Evolutionary conservation across 116 monocot genomes (phyloP), one percentile per base, ranked within the genome.

Genomic region (Papilionanthe hybrid): DNA sequence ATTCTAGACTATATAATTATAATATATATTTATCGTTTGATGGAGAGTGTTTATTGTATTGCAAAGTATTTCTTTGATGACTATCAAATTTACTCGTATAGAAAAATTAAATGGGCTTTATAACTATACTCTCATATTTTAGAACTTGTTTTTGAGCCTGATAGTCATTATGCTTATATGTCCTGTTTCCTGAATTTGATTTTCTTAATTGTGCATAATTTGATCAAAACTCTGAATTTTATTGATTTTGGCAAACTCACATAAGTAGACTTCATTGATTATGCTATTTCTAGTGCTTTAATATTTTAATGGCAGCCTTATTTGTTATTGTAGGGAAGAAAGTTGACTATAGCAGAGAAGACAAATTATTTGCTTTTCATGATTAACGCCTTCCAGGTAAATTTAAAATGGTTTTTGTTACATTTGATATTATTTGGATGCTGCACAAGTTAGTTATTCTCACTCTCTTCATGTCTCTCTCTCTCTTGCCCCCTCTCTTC

Each of bases 371-470:
- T 95, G 79, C 88, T 99, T 44, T 95, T 95, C 86, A 89, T 99
- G 99, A 99, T 99, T 67, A 95, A 99, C 82, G 88, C 92, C 50
- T 99, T 99, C 81, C 99, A 98, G 98, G 98, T 98, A 83, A 76
- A 71, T 65, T 65, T 27, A 17, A 53, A 53, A 22, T 12, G 9
- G n/a, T 23, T 23, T 63, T 63, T 63, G 23, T 63, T 37, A 69
- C 37, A 37, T 69, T 69, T 17, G 8, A 32, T 65, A 53, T 10
- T 69, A 69, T 37, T 69, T 69, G 18, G 32, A 69, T 41, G 29
- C 13, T 17, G 22, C 69, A 28, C 37, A 65, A 65, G 7, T 9
- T 23, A 65, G n/a, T n/a, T n/a, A n/a, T n/a, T n/a, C n/a, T n/a
- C n/a, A n/a, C n/a, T n/a, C n/a, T n/a, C n/a, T n/a, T n/a, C n/a